These are phyloP conservation scores for Pseudozyma hubeiensis DNA, from an alignment of 1,284 basidiomycete species.

Conservation along the genomic window DNA sequence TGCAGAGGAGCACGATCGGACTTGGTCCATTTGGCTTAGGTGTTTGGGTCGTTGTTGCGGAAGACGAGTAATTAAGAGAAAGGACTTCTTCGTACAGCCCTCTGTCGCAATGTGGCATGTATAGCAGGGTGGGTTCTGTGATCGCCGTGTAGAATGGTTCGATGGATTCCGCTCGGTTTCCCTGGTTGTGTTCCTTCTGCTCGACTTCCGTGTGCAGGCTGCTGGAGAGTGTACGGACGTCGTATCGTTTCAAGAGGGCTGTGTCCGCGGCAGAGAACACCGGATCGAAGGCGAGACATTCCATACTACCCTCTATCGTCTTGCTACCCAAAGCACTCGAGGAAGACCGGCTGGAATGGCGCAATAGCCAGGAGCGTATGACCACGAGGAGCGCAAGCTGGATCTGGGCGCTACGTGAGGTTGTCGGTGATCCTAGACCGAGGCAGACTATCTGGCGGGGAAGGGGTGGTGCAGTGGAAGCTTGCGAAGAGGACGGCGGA, in stretches of 20 bases:
- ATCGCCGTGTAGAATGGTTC: constrained; percentile 8
- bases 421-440: constrained; percentile 24
- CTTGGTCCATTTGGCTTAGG: not conserved
- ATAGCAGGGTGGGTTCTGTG: constrained; percentile 13
- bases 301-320: not conserved
- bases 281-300: constrained; percentile 38
- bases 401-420: constrained; percentile 25
- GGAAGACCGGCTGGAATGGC: too few species aligned
- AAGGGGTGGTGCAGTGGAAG: not conserved
- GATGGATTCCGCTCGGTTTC: not conserved
- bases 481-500: not conserved
- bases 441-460: constrained; percentile 27
- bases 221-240: not conserved
- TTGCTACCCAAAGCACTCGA: too few species aligned
- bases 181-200: not conserved
- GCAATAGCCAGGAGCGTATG: constrained; percentile 4
- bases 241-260: not conserved
- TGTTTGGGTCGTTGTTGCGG: not conserved
- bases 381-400: constrained; percentile 38
- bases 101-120: constrained; percentile 49
- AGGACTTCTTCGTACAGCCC: constrained; percentile 33
- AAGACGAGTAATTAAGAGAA: constrained; percentile 5
- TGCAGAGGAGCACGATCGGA: constrained; percentile 18
- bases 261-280: constrained; percentile 18
- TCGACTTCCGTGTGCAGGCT: too few species aligned